phyloP scores from a whole-genome alignment of 140 eudicot species.

The Bidens hawaiensis region DNA sequence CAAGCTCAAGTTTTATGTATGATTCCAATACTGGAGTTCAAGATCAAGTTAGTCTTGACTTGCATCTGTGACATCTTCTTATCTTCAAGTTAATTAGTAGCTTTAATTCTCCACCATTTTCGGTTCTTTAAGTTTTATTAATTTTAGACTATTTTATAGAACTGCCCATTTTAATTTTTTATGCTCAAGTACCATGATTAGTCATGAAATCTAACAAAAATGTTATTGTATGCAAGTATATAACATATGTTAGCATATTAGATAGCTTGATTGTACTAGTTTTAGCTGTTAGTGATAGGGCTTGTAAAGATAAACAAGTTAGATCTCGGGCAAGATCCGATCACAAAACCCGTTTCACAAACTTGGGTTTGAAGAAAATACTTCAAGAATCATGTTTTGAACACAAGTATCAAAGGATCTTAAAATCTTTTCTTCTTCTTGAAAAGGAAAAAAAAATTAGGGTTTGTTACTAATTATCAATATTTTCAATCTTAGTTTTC shows the following conservation, averaged over 20 bases:
- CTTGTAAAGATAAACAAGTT: background rate
- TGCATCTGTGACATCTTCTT: constrained; percentile 57
- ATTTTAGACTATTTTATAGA: constrained; percentile 22
- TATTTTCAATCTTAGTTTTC: background rate
- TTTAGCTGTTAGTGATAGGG: background rate
- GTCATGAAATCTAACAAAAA: constrained; percentile 28
- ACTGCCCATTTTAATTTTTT: constrained; percentile 11
- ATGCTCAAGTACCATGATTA: constrained; percentile 18
- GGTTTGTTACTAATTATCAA: too few relatives aligned
- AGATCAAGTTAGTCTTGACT: constrained; percentile 91
- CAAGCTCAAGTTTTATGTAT: constrained; percentile 32
- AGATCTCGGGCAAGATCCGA: background rate
- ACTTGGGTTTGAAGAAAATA: background rate
- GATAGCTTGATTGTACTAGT: too few relatives aligned
- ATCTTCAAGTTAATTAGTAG: constrained; percentile 14
- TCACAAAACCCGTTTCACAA: background rate
- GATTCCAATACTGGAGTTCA: constrained; percentile 42
- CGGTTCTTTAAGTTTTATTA: too few relatives aligned
- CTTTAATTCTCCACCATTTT: constrained; percentile 14
- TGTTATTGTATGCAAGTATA: too few relatives aligned
- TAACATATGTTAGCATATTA: too few relatives aligned
- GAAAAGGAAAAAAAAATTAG: too few relatives aligned
- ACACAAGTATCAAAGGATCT: too few relatives aligned
- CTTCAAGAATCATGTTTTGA: too few relatives aligned
- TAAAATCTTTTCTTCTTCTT: too few relatives aligned